Base-by-base conservation (phyloP, 2,329 filamentous ascomycete genomes). In the Trichoderma guizhouense region DNA sequence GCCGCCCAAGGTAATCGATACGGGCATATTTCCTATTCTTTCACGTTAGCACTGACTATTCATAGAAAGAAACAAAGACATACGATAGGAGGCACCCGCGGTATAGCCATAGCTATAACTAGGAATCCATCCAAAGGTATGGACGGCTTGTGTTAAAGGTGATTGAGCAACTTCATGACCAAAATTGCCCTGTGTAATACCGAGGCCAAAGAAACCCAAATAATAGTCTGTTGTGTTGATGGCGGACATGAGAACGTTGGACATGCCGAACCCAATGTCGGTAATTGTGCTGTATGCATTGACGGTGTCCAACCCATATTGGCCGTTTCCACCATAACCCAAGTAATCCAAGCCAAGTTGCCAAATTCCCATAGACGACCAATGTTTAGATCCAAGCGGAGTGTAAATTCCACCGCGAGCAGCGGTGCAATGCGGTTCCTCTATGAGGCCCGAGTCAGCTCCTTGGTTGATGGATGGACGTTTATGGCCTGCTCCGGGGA, bases 41-140 rank as follows among this genome's bases (percentile, higher is more conserved):
- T 28, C 7, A 7, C 7, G 65, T 77, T 30, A 78, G 74, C 65
- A 64, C 9, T n/a, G 5, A 21, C 58, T 21, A 21, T 26, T 24
- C 28, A 24, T 21, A 5, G 21, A 18, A 3, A 15, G n/a, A 28
- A 30, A n/a, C 21, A 15, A 32, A n/a, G 18, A 71, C 87, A 79
- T 82, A 90, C 90, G 86, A 77, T 94, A 94, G 73, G 87, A 86
- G n/a, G 91, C 91, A 18, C 92, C 92, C 53, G 92, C 92, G 4
- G 92, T 94, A 79, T 91, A 94, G 66, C 90, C 91, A 78, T 92
- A 94, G 55, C 90, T 92, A 73, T 93, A 85, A 78, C 92, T 93
- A 1, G 91, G 90, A 62, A 94, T 92, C 71, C 82, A 83, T 9
- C 87, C 87, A 71, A 86, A 84, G 12, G 85, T 80, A 77, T 90